Base-by-base conservation (phyloP, 495 filamentous ascomycete species). In the Pyrenula massariospora region DNA sequence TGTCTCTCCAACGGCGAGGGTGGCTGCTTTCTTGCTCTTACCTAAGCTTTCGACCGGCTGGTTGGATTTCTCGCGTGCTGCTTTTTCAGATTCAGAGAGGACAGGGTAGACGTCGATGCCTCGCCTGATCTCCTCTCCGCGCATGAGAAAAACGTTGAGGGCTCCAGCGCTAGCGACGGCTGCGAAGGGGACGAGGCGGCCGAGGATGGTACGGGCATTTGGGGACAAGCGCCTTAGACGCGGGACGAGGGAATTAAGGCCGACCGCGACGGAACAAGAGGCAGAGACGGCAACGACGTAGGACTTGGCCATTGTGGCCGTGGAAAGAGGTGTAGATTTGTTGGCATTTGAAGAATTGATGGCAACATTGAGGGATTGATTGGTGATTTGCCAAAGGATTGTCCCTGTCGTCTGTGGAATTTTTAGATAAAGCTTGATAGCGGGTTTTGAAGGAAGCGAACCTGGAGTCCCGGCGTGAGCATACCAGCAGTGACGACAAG, bases 321-420 rank as follows among this genome's bases (percentile, higher is more conserved):
- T 78, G 24, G 88, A 87, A 1, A 96, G 77, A 0, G 91, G 87
- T 1, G 89, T 88, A 19, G 89, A 94, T 66, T 98, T 98, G 79
- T 98, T 98, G 47, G 93, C 87, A 70, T 98, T 98, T 66, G 91
- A 84, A 68, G 81, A 87, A 79, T 98, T 98, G 77, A 98, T 93
- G 48, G 88, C 91, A 19, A 98, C 93, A 65, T 98, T 97, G 58
- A 98, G 87, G 12, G 90, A 95, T 69, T 98, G 93, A 70, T 98
- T 98, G 50, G 88, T 82, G 55, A 96, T 84, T 75, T 98, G 93
- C 93, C 93, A 98, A 60, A 84, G 84, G 31, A 98, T 78, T 5
- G 89, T 96, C 24, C 92, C 93, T 22, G 83, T 81, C 48, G 88
- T 96, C 83, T 91, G 12, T 12, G 24, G 48, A 70, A 23, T 70